phyloP scores from a whole-genome alignment of 257 asterid genomes.

The Nicotiana knightiana region DNA sequence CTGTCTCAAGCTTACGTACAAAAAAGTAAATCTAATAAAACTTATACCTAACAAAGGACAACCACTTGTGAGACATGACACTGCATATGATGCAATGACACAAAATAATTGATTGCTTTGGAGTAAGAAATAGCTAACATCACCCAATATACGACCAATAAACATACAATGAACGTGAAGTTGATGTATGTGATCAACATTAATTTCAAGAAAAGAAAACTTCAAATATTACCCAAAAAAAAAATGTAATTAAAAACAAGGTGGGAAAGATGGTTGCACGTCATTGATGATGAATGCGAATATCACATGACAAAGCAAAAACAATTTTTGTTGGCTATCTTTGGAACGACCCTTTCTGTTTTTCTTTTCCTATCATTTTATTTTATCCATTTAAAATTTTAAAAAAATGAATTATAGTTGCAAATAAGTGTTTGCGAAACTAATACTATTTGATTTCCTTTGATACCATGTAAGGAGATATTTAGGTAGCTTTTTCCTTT shows the following conservation, averaged over 20 bases:
- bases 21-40: background rate
- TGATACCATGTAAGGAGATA: background rate
- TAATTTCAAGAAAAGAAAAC: background rate
- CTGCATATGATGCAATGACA: background rate
- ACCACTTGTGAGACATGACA: slow-evolving; percentile 6
- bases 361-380: background rate
- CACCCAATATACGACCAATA: background rate
- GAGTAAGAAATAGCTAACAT: background rate
- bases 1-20: background rate
- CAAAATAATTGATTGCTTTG: background rate
- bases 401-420: background rate
- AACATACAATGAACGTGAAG: background rate
- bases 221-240: background rate
- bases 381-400: background rate
- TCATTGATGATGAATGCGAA: background rate
- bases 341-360: background rate
- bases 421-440: background rate
- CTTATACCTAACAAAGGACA: slow-evolving; percentile 3
- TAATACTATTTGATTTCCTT: no score
- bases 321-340: background rate
- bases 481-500: background rate
- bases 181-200: background rate
- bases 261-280: background rate
- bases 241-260: background rate
- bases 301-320: background rate